Conservation (phyloP, 2,329 filamentous ascomycete genomes). For the Colletotrichum echinochloae region DNA sequence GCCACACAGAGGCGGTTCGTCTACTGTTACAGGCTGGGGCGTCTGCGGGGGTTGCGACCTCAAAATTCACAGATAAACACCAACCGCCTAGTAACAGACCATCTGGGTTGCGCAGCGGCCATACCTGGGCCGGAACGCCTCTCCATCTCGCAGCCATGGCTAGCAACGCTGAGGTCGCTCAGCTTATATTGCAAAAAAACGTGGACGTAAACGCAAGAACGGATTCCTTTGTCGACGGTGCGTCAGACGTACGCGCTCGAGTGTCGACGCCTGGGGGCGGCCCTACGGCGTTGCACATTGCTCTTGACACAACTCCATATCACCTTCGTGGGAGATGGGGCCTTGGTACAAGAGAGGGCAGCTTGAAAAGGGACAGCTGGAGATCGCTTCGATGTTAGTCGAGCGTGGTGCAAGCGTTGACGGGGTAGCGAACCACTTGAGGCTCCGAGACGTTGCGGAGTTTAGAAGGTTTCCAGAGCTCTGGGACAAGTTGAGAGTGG, state of each 20-base stretch:
- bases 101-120: neutral
- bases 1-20: neutral
- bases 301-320: no score
- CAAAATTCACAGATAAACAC: neutral
- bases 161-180: neutral
- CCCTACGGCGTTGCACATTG: neutral
- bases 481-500: neutral
- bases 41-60: neutral
- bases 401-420: neutral
- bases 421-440: neutral
- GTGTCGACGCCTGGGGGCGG: neutral
- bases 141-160: neutral
- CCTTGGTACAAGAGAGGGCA: rapidly evolving
- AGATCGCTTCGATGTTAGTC: neutral
- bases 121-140: neutral
- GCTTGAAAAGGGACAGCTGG: neutral
- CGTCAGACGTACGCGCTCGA: no score
- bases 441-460: neutral
- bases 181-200: neutral
- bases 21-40: neutral
- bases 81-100: rapidly evolving
- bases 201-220: neutral
- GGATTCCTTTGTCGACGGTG: neutral
- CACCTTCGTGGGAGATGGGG: no score
- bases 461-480: neutral